phyloP scores from a whole-genome alignment of 306 rosid genomes.

The Rosa multiflora region DNA sequence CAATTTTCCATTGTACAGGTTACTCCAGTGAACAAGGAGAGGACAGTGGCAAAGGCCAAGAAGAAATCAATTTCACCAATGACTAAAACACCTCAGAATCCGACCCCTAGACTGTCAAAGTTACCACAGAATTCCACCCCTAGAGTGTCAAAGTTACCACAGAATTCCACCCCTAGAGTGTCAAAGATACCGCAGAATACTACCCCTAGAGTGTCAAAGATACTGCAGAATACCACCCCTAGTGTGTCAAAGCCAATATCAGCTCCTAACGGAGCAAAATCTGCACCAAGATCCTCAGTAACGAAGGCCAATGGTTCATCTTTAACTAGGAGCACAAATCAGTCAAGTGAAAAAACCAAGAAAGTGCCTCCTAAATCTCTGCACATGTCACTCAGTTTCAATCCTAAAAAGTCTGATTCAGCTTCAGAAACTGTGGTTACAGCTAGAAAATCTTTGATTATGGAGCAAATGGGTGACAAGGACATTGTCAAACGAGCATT shows the following conservation, averaged over 20 bases:
- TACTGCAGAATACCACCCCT: conserved; percentile 28
- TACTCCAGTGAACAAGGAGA: too few relatives aligned
- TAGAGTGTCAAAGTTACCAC: conserved; percentile 46
- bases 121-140: conserved; percentile 35
- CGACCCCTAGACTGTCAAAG: conserved; percentile 14
- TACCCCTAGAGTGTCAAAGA: conserved; percentile 51
- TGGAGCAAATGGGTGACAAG: conserved; percentile 96
- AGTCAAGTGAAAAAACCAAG: conserved; percentile 44
- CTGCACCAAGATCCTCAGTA: conserved; percentile 42
- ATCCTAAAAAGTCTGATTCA: conserved; percentile 47
- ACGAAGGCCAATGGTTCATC: conserved; percentile 48
- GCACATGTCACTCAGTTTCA: conserved; percentile 67
- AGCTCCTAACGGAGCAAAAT: conserved; percentile 34
- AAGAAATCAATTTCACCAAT: too few relatives aligned
- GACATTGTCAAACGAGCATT: conserved; percentile 92
- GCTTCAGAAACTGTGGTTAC: conserved; percentile 36
- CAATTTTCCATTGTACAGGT: too few relatives aligned
- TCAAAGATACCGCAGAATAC: conserved; percentile 21
- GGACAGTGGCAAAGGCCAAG: too few relatives aligned
- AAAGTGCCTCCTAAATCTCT: conserved; percentile 55
- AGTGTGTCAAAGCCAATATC: conserved; percentile 27
- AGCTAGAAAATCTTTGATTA: conserved; percentile 62
- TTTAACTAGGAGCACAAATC: conserved; percentile 42
- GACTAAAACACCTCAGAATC: too few relatives aligned
- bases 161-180: conserved; percentile 25